Evolutionary conservation across 2,329 filamentous ascomycete species (phyloP).

Genomic region (Ophiostoma montium): DNA sequence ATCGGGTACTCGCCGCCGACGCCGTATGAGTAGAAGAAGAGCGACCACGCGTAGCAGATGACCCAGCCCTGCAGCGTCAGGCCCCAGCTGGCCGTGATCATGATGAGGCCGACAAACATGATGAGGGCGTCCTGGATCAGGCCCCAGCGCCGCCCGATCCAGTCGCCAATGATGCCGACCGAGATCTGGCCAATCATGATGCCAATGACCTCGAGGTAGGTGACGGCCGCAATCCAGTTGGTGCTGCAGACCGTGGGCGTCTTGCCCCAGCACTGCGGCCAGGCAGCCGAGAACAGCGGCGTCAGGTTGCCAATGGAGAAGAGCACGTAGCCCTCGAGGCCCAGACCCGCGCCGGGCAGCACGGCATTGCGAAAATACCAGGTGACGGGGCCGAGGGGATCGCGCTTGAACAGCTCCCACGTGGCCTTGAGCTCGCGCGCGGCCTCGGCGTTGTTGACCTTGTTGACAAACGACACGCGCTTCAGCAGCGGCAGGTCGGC

Average conservation of each 20-base stretch:
- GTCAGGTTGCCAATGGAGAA: conserved; percentile 94
- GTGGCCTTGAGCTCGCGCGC: conserved; percentile 51
- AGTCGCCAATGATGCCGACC: conserved; percentile 59
- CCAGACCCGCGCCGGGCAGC: conserved; percentile 79
- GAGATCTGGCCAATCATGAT: conserved; percentile 89
- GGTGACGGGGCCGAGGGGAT: conserved; percentile 68
- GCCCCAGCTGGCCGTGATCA: conserved; percentile 88
- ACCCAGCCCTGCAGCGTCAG: conserved; percentile 82
- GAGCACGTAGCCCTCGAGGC: conserved; percentile 87
- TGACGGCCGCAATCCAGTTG: conserved; percentile 72
- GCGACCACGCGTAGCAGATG: conserved; percentile 88
- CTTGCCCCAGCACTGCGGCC: conserved; percentile 61
- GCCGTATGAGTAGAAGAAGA: conserved; percentile 72
- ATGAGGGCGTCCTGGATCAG: conserved; percentile 88
- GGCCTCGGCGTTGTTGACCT: conserved; percentile 58
- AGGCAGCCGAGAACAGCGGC: conserved; percentile 63
- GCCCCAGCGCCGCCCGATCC: conserved; percentile 86
- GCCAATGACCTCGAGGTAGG: conserved; percentile 84
- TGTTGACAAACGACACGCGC: conserved; percentile 60
- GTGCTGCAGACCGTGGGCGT: conserved; percentile 49
- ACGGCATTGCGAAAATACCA: conserved; percentile 88
- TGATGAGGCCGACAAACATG: conserved; percentile 86
- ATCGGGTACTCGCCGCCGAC: conserved; percentile 89
- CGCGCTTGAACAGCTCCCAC: conserved; percentile 69
- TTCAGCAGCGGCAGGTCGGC: conserved; percentile 63